These are phyloP conservation scores for Sarcodon sp. DNA, from an alignment of 768 basidiomycete genomes.

Conservation along the genomic window DNA sequence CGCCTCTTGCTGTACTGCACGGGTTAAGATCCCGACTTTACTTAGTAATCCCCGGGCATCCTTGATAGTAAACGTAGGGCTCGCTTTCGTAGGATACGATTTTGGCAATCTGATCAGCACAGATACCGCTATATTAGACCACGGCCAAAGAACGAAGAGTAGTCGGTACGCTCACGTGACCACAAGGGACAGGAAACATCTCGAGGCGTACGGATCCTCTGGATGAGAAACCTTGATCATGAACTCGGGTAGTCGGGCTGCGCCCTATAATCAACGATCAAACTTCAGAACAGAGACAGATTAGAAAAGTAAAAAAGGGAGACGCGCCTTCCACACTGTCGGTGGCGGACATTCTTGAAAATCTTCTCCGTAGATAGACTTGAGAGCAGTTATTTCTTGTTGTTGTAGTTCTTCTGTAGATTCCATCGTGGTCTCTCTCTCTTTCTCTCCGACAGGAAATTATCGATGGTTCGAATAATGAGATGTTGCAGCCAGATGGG, in stretches of 20 bases:
- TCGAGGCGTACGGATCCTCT: constrained; percentile 37
- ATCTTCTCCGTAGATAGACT: constrained; percentile 71
- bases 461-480: too few relatives aligned
- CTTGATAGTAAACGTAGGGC: constrained; percentile 55
- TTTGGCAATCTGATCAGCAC: constrained; percentile 49
- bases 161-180: constrained; percentile 40
- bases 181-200: constrained; percentile 54
- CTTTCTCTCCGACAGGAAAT: neutral
- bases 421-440: constrained; percentile 36
- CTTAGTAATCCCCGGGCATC: constrained; percentile 43
- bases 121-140: neutral
- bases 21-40: constrained; percentile 43
- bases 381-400: constrained; percentile 65
- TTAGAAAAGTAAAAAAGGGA: neutral
- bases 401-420: constrained; percentile 54
- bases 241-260: constrained; percentile 61
- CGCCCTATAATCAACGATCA: constrained; percentile 32
- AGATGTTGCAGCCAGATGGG: too few relatives aligned
- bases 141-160: neutral
- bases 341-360: constrained; percentile 64
- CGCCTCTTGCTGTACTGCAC: constrained; percentile 51
- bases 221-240: constrained; percentile 61
- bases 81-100: constrained; percentile 67
- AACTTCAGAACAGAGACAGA: neutral
- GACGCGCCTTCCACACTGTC: constrained; percentile 70